These are phyloP conservation scores for Karstenula rhodostoma DNA, from an alignment of 2,329 filamentous ascomycete genomes.

Conservation along the genomic window DNA sequence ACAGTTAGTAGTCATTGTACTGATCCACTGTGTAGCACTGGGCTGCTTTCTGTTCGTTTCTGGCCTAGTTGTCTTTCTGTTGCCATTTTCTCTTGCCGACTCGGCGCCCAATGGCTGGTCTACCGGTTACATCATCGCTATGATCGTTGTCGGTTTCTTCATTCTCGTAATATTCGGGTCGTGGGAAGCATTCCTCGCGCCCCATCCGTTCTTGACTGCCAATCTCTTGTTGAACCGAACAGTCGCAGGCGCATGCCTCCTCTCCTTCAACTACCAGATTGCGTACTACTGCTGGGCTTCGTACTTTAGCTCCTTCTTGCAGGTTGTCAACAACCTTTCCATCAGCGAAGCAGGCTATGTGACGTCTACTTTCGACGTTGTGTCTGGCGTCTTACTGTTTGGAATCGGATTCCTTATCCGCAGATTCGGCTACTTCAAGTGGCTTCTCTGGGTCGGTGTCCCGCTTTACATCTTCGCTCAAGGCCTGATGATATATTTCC, in stretches of 20 bases:
- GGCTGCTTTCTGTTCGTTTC: conserved; percentile 66
- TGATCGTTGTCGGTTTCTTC: conserved; percentile 48
- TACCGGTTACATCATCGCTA: conserved; percentile 47
- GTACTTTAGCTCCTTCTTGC: conserved; percentile 52
- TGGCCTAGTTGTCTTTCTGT: conserved; percentile 70
- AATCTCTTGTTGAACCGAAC: conserved; percentile 58
- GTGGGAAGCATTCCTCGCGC: conserved; percentile 52
- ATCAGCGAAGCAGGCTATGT: conserved; percentile 46
- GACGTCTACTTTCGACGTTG: conserved; percentile 44
- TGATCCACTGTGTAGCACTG: background rate
- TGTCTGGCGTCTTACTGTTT: conserved; percentile 36
- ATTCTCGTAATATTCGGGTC: conserved; percentile 47
- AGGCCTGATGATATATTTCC: conserved; percentile 46
- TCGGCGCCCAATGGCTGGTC: conserved; percentile 41
- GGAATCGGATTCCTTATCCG: conserved; percentile 33
- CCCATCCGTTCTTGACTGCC: conserved; percentile 53
- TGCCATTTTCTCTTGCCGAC: conserved; percentile 68
- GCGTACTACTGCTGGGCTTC: conserved; percentile 46
- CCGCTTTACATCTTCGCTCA: conserved; percentile 39
- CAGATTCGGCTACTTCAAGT: conserved; percentile 34
- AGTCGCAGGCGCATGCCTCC: conserved; percentile 60
- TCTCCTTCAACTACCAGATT: conserved; percentile 50
- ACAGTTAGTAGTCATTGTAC: background rate
- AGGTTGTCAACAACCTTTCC: conserved; percentile 46
- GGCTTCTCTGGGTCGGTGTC: conserved; percentile 32